Evolutionary conservation across 495 filamentous ascomycete species (phyloP), one percentile per base, ranked within the genome.

Genomic region (Penicillium chermesinum): DNA sequence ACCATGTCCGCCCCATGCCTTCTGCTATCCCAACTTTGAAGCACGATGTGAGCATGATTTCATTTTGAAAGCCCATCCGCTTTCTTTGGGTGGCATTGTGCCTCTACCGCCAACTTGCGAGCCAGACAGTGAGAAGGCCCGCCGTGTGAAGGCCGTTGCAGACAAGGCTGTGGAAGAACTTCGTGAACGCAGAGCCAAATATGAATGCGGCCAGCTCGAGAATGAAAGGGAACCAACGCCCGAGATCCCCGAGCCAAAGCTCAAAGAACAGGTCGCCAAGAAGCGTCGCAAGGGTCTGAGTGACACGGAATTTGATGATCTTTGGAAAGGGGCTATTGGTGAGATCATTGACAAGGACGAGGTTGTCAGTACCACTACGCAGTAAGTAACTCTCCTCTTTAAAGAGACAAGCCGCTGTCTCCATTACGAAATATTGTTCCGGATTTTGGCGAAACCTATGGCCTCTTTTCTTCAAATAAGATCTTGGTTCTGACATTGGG

Each of bases 21-120:
- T 84, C 58, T 98, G 93, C 66, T 95, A 85, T 56, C 73, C 80
- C 3, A 76, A 86, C 45, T 84, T 91, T 39, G 74, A 83, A 40
- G 84, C 85, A 8, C 77, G 75, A 22, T 98, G 93, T 62, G 89
- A 96, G 55, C 75, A 81, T 41, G 93, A 90, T 59, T 98, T 91
- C 58, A 75, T 97, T 39, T 76, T 93, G 20, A 84, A 86, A 61
- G 77, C 84, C 6, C 93, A 96, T 64, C 91, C 89, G 6, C 74
- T 96, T 10, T 82, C 90, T 0, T 59, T 96, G 0, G 82, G 84
- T 17, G 91, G 93, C 3, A 57, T 93, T 12, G 58, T 96, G 7
- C 93, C 93, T 14, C 70, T 97, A 20, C 80, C 91, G 1, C 91
- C 93, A 10, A 89, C 86, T n/a, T 98, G 93, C 62, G 91, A 96